These are phyloP conservation scores for Stagonosporopsis chrysanthemi DNA, from an alignment of 2,329 filamentous ascomycete genomes.

Conservation along the genomic window DNA sequence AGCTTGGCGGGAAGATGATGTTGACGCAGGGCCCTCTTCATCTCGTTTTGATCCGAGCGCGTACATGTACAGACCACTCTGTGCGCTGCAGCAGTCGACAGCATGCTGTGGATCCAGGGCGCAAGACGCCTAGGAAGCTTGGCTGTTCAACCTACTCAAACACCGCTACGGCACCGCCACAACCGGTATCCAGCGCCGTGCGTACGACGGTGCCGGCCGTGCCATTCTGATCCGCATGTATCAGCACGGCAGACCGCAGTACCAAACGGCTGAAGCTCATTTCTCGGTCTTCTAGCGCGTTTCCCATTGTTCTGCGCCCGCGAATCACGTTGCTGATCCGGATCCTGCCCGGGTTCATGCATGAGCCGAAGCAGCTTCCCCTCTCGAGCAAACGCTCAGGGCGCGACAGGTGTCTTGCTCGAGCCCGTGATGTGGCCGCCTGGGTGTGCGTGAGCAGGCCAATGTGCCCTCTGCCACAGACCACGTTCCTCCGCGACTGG, in stretches of 20 bases:
- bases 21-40: conserved; percentile 7
- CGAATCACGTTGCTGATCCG: conserved; percentile 19
- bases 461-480: background rate
- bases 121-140: conserved; percentile 8
- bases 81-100: conserved; percentile 1
- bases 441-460: background rate
- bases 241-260: conserved; percentile 6
- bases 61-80: background rate
- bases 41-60: conserved; percentile 10
- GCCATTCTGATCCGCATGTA: conserved; percentile 3
- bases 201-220: conserved; percentile 6
- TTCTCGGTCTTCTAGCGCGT: conserved; percentile 23
- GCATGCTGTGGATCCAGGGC: background rate
- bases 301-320: conserved; percentile 11
- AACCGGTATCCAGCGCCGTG: conserved; percentile 3
- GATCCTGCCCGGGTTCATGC: conserved; percentile 6
- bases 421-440: background rate
- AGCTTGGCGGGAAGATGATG: conserved; percentile 9
- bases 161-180: conserved; percentile 11
- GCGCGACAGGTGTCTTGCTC: conserved; percentile 9
- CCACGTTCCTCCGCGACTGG: conserved; percentile 9
- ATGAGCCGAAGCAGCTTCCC: conserved; percentile 8
- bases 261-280: conserved; percentile 10
- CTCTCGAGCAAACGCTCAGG: background rate
- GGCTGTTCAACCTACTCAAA: conserved; percentile 13